Conservation (phyloP, 169 alveolate genomes). For the Plasmodium reichenowi region DNA sequence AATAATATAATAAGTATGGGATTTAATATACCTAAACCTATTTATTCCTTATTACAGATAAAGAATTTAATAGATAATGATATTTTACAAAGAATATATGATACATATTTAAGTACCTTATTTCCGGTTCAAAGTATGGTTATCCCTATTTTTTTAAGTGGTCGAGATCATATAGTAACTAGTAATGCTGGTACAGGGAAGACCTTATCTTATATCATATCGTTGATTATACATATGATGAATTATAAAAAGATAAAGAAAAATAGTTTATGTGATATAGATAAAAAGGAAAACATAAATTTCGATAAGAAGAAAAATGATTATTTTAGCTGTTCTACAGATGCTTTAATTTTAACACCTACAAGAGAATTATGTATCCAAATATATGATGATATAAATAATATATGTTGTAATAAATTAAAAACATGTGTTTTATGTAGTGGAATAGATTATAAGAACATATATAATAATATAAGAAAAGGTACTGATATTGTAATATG, state of each 20-base stretch:
- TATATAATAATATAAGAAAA: conserved; percentile 54
- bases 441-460: conserved; percentile 53
- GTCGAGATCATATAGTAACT: conserved; percentile 95
- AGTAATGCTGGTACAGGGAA: conserved; percentile 97
- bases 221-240: conserved; percentile 92
- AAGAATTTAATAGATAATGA: conserved; percentile 50
- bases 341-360: conserved; percentile 89
- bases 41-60: conserved; percentile 66
- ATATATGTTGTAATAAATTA: conserved; percentile 33
- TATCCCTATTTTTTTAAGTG: conserved; percentile 87
- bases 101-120: conserved; percentile 32
- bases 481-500: conserved; percentile 59
- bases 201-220: conserved; percentile 94
- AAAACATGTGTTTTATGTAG: conserved; percentile 40
- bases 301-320: not conserved
- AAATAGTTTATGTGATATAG: conserved; percentile 65
- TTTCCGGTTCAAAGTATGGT: conserved; percentile 74
- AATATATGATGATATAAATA: conserved; percentile 82
- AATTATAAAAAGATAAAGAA: conserved; percentile 82
- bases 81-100: conserved; percentile 48
- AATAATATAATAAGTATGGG: conserved; percentile 63
- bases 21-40: conserved; percentile 65
- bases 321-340: conserved; percentile 6
- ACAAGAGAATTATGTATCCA: conserved; percentile 93
- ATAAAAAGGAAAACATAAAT: not conserved